Conservation (phyloP, 805 yeast species). For the Yamadazyma takamatsuzukensis region DNA sequence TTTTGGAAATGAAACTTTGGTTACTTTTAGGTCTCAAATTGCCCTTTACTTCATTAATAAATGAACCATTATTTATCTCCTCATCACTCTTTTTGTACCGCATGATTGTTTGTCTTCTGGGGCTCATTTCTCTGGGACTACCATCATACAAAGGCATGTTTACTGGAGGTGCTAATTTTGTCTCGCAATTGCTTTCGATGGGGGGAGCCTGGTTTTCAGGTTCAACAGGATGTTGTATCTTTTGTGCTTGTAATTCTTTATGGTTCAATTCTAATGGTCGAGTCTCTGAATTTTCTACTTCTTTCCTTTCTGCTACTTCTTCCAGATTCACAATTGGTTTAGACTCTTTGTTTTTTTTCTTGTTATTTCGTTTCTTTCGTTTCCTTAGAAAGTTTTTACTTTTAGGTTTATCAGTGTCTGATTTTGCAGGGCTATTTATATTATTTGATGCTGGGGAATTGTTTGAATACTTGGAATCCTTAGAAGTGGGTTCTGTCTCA, state of each 20-base stretch:
- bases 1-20: neutral
- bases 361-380: constrained; percentile 7
- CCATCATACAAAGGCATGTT: no score
- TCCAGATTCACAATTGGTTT: no score
- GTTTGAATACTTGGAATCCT: no score
- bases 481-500: no score
- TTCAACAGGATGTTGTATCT: no score
- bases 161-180: no score
- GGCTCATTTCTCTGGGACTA: constrained; percentile 30
- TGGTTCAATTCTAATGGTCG: no score
- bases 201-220: no score
- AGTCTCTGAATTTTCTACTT: no score
- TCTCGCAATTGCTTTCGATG: no score
- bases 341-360: constrained; percentile 2
- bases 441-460: neutral
- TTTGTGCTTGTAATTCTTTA: no score
- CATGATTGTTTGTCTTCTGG: constrained; percentile 37
- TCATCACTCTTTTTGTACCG: constrained; percentile 32
- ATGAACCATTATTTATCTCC: constrained; percentile 12
- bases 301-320: no score
- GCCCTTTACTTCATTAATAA: constrained; percentile 26
- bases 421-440: neutral
- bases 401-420: constrained; percentile 1
- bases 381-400: neutral
- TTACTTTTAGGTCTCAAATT: constrained; percentile 17